Conservation (phyloP, 768 basidiomycete species). For the Clitopilus hobsonii region DNA sequence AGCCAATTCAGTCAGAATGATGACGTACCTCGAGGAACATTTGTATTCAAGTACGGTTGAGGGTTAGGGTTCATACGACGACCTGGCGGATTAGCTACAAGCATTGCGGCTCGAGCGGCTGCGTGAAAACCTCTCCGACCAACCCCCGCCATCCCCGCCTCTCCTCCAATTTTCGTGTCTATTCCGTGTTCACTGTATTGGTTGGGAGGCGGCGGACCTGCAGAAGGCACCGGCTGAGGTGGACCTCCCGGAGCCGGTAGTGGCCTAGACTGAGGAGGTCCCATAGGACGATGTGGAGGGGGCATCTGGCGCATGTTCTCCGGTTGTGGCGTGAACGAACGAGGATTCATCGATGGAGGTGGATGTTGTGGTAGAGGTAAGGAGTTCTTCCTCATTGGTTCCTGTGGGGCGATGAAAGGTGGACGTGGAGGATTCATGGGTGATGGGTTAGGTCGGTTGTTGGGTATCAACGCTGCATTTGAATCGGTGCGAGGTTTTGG, state of each 20-base stretch:
- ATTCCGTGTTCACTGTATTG: conserved; percentile 31
- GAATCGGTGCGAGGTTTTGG: not conserved
- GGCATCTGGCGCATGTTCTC: not conserved
- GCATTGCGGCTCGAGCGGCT: conserved; percentile 52
- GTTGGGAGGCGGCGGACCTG: conserved; percentile 10
- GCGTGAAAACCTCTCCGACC: conserved; percentile 83
- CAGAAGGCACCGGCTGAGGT: conserved; percentile 1
- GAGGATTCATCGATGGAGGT: not conserved
- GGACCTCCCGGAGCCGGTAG: not conserved
- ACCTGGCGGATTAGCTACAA: conserved; percentile 18
- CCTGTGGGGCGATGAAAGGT: not conserved
- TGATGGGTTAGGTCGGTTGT: not conserved
- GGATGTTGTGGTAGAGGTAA: not conserved
- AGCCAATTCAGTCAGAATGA: not conserved
- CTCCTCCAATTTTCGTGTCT: conserved; percentile 71
- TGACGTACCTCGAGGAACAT: conserved; percentile 17
- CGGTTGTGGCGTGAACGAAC: not conserved
- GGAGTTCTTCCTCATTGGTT: not conserved
- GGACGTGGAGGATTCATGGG: not conserved
- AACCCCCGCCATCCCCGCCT: conserved; percentile 88
- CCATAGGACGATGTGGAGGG: conserved; percentile 1
- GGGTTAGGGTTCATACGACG: conserved; percentile 28
- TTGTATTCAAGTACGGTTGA: conserved; percentile 29
- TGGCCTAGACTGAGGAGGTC: not conserved
- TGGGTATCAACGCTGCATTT: not conserved